phyloP scores from a whole-genome alignment of 2,329 filamentous ascomycete species.

The Raffaelea ambrosiae region DNA sequence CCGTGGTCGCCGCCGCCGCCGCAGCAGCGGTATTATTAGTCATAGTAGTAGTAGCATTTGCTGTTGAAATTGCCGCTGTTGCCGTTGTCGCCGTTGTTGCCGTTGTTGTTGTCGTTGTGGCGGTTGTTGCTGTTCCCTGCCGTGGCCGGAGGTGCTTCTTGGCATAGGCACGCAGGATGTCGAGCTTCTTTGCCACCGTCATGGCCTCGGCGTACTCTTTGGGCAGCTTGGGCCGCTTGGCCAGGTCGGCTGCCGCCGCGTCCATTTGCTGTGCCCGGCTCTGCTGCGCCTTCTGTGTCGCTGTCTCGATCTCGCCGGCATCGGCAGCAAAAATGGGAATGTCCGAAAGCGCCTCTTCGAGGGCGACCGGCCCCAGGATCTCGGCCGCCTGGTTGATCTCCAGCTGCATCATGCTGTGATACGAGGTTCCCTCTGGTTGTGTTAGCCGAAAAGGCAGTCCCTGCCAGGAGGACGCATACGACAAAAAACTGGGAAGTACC shows the following conservation, averaged over 20 bases:
- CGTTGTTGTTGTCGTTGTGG: not conserved
- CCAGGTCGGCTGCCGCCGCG: conserved; percentile 25
- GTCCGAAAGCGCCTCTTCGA: conserved; percentile 44
- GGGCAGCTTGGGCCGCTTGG: conserved; percentile 26
- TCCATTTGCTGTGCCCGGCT: conserved; percentile 18
- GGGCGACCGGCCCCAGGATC: conserved; percentile 45
- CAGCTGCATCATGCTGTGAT: conserved; percentile 50
- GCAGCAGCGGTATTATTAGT: no score
- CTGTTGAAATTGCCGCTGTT: no score
- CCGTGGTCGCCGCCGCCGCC: not conserved
- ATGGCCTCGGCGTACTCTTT: conserved; percentile 30
- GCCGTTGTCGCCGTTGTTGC: not conserved
- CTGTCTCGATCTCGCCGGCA: conserved; percentile 31
- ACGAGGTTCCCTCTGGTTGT: conserved; percentile 33
- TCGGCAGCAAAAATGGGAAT: conserved; percentile 48
- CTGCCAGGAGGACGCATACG: no score
- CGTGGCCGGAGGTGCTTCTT: conserved; percentile 13
- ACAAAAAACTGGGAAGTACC: no score
- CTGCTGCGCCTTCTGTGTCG: conserved; percentile 33
- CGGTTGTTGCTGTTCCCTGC: conserved; percentile 1
- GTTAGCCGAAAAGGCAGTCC: not conserved
- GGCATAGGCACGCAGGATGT: conserved; percentile 31
- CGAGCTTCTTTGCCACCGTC: conserved; percentile 40
- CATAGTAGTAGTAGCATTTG: no score
- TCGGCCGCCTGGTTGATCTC: conserved; percentile 43